Base-by-base conservation (phyloP, 805 yeast genomes). In the Ogataea angusta region DNA sequence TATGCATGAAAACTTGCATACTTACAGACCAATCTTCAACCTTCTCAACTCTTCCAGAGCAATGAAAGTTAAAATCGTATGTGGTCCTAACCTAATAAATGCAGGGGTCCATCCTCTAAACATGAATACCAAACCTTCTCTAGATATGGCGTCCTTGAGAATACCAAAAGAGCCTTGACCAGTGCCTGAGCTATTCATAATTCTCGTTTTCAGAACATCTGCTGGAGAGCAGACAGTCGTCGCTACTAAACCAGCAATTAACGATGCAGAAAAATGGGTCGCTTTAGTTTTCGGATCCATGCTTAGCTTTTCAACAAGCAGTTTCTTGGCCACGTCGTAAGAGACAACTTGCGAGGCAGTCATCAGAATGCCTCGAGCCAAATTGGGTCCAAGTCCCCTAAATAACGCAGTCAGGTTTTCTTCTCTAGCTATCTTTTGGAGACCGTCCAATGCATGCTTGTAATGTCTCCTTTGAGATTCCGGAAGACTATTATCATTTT, bases 191-290 rank as follows among this genome's bases (percentile, higher is more conserved):
- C 74, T 75, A 63, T 85, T 82, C 96, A 87, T 87, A 43, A 87
- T 84, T 56, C 95, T 70, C 2, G 96, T 88, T 62, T 88, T 88
- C 35, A 87, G 80, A 3, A 87, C 96, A 62, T 87, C 96, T 8
- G 90, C 95, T 1, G 96, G 96, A 2, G 95, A 85, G 60, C 95
- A 88, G 14, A 87, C 84, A 0, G 96, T 88, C 0, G 96, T 87
- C 6, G 96, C 96, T 5, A 87, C 87, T 25, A 87, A 66, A 13
- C 95, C 95, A 1, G 96, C 95, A 47, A 83, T 56, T 46, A 87
- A 67, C 4, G 91, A 82, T 0, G 95, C 86, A 24, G 80, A 59
- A 56, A 87, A 86, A 61, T 87, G 95, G 3, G 95, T 86, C 0
- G 79, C 53, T 48, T 78, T 76, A 38, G 80, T 73, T 14, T 73